A percentile compares a stretch with the other conserved stretches of the same genome.
Evolutionary conservation across 2,329 filamentous ascomycete genomes (phyloP).

Genomic region (Daldinia eschscholtzii): DNA sequence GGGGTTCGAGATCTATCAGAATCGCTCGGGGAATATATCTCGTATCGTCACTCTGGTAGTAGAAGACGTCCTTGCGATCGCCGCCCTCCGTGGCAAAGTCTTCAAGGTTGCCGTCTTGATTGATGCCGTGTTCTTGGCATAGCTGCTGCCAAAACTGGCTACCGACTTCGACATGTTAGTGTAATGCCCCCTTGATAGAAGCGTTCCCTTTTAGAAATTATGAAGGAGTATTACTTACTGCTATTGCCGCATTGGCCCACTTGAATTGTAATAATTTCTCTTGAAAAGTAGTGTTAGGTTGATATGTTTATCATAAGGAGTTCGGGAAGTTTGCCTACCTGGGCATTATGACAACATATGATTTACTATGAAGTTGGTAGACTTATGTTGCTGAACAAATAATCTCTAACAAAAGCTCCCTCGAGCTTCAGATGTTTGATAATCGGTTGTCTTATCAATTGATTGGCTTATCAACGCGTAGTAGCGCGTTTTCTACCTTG

Average conservation of each 20-base stretch:
- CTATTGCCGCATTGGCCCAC: conserved; percentile 99
- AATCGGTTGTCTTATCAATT: conserved; percentile 5
- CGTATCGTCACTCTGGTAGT: conserved; percentile 99
- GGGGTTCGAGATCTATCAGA: conserved; percentile 92
- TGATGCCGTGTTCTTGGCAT: conserved; percentile 98
- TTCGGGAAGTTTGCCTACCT: conserved; percentile 35
- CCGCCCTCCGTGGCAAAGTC: conserved; percentile 98
- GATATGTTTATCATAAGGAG: not conserved
- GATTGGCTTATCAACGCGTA: conserved; percentile 38
- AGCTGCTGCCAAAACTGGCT: conserved; percentile 99
- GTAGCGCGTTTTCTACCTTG: conserved; percentile 38
- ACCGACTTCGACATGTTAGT: conserved; percentile 74
- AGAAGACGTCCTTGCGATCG: conserved; percentile 98
- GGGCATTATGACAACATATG: conserved; percentile 47
- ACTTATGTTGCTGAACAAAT: not conserved
- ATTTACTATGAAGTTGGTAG: not conserved
- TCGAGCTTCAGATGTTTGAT: conserved; percentile 11
- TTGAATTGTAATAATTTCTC: conserved; percentile 99
- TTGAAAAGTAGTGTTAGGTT: conserved; percentile 55
- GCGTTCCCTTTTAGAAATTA: not conserved
- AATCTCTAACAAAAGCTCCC: not conserved
- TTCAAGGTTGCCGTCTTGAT: conserved; percentile 94
- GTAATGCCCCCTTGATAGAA: not conserved
- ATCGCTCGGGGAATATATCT: conserved; percentile 98
- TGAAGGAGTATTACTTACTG: conserved; percentile 73